phyloP scores from a whole-genome alignment of 257 asterid species.

The Rehmannia glutinosa region DNA sequence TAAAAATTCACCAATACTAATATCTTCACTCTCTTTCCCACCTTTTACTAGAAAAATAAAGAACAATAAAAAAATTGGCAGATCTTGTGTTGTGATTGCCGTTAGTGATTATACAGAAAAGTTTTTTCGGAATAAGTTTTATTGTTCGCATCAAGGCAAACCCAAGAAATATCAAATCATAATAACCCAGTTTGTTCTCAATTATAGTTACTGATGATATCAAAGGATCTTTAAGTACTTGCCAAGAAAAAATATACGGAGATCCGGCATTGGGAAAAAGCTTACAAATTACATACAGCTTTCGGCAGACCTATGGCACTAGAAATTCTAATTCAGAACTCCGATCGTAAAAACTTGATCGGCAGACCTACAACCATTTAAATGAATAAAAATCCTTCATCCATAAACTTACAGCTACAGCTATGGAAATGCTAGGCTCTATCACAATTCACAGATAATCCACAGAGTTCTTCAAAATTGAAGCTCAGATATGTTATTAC shows the following conservation, averaged over 20 bases:
- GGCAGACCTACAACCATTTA: background rate
- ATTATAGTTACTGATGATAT: background rate
- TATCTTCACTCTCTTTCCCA: too few species aligned
- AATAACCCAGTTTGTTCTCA: background rate
- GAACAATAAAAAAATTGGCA: background rate
- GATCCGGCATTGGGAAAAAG: background rate
- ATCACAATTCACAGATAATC: background rate
- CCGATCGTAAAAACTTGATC: background rate
- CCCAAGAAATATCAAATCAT: background rate
- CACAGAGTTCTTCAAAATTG: background rate
- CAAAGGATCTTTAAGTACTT: background rate
- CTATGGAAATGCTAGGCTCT: background rate
- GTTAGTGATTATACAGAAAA: too few species aligned
- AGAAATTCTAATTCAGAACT: background rate
- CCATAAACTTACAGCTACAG: background rate
- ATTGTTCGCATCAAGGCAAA: too few species aligned
- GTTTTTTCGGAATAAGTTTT: too few species aligned
- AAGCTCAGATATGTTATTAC: background rate
- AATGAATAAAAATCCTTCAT: background rate
- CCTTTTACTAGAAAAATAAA: too few species aligned
- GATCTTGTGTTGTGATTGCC: too few species aligned
- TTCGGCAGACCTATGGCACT: background rate
- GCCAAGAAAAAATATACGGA: background rate
- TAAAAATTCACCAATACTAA: too few species aligned
- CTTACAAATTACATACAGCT: background rate